Evolutionary conservation across 257 asterid species (phyloP).

Genomic region (Nicotiana attenuata): DNA sequence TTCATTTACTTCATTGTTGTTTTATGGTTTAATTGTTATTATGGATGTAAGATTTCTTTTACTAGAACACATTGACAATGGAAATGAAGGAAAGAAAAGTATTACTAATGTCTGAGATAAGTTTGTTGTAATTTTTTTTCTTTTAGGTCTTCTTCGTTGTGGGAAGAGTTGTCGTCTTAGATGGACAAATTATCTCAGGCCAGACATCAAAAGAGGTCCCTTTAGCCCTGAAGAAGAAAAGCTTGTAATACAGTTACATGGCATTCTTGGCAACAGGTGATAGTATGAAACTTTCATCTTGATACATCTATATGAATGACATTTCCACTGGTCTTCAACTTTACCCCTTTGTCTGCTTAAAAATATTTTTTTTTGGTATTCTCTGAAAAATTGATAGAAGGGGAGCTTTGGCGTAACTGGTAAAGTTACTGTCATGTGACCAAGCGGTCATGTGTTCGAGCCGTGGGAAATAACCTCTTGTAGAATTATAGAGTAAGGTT

Average conservation of each 20-base stretch:
- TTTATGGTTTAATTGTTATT: too few species aligned
- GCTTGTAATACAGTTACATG: conserved; percentile 85
- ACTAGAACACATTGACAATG: too few species aligned
- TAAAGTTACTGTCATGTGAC: too few species aligned
- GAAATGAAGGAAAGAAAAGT: background rate
- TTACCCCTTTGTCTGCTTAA: background rate
- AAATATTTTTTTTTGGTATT: too few species aligned
- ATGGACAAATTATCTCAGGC: conserved; percentile 93
- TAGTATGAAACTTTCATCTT: background rate
- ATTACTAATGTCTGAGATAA: background rate
- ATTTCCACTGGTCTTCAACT: background rate
- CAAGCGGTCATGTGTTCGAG: too few species aligned
- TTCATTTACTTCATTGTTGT: too few species aligned
- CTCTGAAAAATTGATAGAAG: too few species aligned
- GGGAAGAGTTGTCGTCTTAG: conserved; percentile 92
- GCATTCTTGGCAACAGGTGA: conserved; percentile 89
- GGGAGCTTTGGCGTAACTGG: too few species aligned
- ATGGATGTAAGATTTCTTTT: too few species aligned
- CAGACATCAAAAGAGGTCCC: conserved; percentile 89
- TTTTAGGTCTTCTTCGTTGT: conserved; percentile 78
- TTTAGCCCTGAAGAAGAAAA: conserved; percentile 71
- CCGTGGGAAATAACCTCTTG: too few species aligned
- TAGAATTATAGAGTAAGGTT: too few species aligned
- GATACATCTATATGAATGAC: background rate
- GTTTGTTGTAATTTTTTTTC: background rate